phyloP scores from a whole-genome alignment of 2,329 filamentous ascomycete genomes.

The Pseudocercospora pini-densiflorae region DNA sequence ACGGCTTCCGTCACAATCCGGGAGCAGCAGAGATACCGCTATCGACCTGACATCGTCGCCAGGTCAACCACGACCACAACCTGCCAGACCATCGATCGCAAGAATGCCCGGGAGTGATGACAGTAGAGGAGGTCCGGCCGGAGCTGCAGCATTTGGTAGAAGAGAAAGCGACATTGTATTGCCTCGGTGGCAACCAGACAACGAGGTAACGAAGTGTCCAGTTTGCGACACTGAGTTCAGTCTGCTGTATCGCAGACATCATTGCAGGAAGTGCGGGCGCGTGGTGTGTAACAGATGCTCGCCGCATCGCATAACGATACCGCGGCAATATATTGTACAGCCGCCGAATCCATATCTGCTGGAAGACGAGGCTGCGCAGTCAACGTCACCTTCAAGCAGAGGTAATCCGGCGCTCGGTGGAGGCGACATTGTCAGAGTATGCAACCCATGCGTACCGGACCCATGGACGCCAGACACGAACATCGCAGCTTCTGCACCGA shows the following conservation, averaged over 20 bases:
- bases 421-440: constrained; percentile 70
- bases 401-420: constrained; percentile 62
- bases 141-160: constrained; percentile 1
- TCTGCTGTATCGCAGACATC: constrained; percentile 87
- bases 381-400: constrained; percentile 25
- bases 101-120: constrained; percentile 16
- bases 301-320: constrained; percentile 92
- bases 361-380: constrained; percentile 19
- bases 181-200: constrained; percentile 87
- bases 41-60: constrained; percentile 34
- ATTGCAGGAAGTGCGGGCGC: constrained; percentile 92
- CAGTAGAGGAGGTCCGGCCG: constrained; percentile 5
- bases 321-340: constrained; percentile 87
- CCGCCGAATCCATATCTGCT: constrained; percentile 55
- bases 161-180: constrained; percentile 56
- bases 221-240: constrained; percentile 82
- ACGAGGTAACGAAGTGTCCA: constrained; percentile 79
- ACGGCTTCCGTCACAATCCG: constrained; percentile 9
- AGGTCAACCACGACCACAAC: constrained; percentile 2
- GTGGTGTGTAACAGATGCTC: constrained; percentile 91
- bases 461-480: constrained; percentile 43
- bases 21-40: constrained; percentile 23
- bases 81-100: not conserved
- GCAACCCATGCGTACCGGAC: constrained; percentile 75
- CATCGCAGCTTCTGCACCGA: constrained; percentile 7